phyloP scores from a whole-genome alignment of 2,329 filamentous ascomycete genomes.

The Penicillium janthinellum region DNA sequence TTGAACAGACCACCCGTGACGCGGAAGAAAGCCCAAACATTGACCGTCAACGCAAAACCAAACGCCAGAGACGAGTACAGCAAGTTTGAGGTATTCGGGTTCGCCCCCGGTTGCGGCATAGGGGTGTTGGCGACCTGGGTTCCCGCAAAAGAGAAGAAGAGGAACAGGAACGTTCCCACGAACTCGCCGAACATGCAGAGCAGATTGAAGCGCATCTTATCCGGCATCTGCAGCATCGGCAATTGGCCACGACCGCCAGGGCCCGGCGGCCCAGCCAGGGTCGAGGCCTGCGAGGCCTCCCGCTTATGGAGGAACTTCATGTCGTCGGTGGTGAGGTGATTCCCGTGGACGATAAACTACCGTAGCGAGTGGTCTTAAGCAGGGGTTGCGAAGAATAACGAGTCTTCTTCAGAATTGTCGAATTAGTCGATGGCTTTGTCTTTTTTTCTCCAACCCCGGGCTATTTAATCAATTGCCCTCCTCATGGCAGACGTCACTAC shows the following conservation, averaged over 20 bases:
- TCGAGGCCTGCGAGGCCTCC: slow-evolving; percentile 11
- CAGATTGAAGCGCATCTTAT: slow-evolving; percentile 46
- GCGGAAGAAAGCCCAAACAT: slow-evolving; percentile 58
- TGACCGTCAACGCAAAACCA: slow-evolving; percentile 53
- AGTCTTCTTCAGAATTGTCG: not conserved
- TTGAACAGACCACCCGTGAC: slow-evolving; percentile 57
- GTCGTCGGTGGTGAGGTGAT: not conserved
- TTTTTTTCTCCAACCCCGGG: not conserved
- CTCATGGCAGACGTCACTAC: slow-evolving; percentile 21
- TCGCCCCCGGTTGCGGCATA: slow-evolving; percentile 33
- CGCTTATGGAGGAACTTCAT: slow-evolving; percentile 21
- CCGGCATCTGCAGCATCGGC: slow-evolving; percentile 39
- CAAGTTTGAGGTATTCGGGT: slow-evolving; percentile 40
- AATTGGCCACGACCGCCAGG: slow-evolving; percentile 24
- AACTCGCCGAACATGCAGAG: slow-evolving; percentile 55
- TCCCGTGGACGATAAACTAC: not conserved
- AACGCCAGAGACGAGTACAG: slow-evolving; percentile 50
- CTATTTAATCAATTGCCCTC: slow-evolving; percentile 4
- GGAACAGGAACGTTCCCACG: slow-evolving; percentile 54
- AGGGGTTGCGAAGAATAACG: not conserved
- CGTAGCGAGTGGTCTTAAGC: not conserved
- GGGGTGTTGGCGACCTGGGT: slow-evolving; percentile 50
- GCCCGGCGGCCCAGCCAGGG: slow-evolving; percentile 7
- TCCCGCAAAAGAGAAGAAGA: slow-evolving; percentile 52
- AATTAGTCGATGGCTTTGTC: no score